phyloP scores from a whole-genome alignment of 371 early-diverging fungal genomes.

The Mortierella sp. region DNA sequence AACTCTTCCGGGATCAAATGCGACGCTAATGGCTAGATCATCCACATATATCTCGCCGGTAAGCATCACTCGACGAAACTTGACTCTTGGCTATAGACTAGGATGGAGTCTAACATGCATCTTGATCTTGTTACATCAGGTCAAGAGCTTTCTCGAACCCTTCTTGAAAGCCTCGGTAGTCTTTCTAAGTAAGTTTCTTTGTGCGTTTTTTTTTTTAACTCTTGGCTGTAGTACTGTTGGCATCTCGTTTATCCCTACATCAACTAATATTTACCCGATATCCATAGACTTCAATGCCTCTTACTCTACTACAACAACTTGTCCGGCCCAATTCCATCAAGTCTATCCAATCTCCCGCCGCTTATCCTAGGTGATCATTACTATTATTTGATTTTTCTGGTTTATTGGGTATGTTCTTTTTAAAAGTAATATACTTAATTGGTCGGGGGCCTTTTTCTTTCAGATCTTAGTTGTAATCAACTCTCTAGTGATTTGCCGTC shows the following conservation, averaged over 20 bases:
- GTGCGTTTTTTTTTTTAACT: neutral
- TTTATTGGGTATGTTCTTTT: neutral
- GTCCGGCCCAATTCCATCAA: conserved; percentile 33
- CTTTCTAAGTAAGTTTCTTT: conserved; percentile 16
- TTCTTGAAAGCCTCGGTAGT: conserved; percentile 35
- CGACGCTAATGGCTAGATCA: conserved; percentile 30
- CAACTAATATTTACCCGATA: too few species aligned
- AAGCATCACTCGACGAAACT: neutral
- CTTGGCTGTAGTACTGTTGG: neutral
- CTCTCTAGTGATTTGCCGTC: conserved; percentile 34
- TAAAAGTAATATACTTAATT: too few species aligned
- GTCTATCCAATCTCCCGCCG: conserved; percentile 25
- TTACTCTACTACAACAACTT: conserved; percentile 40
- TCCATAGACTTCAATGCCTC: conserved; percentile 32
- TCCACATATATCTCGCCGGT: conserved; percentile 44
- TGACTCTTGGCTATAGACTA: neutral
- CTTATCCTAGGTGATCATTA: conserved; percentile 25
- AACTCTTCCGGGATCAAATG: conserved; percentile 43
- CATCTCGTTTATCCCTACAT: neutral
- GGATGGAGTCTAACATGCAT: neutral
- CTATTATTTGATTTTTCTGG: neutral
- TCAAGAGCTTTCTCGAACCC: conserved; percentile 32
- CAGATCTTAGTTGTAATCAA: conserved; percentile 43
- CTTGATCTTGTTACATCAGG: conserved; percentile 11
- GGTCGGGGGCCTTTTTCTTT: too few species aligned